Evolutionary conservation across 2,329 filamentous ascomycete genomes (phyloP).

Genomic region (Arthroderma uncinatum): DNA sequence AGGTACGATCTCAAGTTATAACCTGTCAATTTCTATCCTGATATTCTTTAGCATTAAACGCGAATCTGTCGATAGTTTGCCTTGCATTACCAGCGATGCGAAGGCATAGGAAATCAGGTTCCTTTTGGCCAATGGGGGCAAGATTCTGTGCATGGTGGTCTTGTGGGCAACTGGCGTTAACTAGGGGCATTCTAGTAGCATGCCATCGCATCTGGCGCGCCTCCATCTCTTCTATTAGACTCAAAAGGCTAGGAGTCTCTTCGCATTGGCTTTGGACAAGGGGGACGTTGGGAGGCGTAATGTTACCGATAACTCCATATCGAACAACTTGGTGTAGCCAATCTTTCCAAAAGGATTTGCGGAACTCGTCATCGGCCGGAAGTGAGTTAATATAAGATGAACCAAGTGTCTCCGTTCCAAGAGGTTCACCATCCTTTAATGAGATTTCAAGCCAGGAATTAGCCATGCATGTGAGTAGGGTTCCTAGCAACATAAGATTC

Average conservation of each 20-base stretch:
- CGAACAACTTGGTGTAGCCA: conserved; percentile 32
- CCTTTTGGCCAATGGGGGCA: neutral
- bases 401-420: conserved; percentile 28
- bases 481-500: conserved; percentile 38
- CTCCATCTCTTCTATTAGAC: conserved; percentile 33
- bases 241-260: conserved; percentile 26
- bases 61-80: conserved; percentile 17
- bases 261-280: conserved; percentile 20
- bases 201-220: conserved; percentile 35
- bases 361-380: conserved; percentile 20
- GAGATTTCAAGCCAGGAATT: conserved; percentile 35
- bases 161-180: neutral
- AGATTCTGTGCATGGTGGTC: neutral
- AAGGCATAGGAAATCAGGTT: conserved; percentile 19
- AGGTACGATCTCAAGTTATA: too few species aligned
- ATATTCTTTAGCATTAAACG: conserved; percentile 8
- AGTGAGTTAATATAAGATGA: conserved; percentile 22
- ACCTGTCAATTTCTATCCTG: neutral
- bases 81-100: conserved; percentile 19
- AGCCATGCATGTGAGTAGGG: conserved; percentile 35
- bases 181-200: conserved; percentile 9
- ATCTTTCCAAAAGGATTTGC: conserved; percentile 24
- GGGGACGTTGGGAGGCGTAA: conserved; percentile 17
- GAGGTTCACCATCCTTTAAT: conserved; percentile 25
- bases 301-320: conserved; percentile 27